phyloP scores from a whole-genome alignment of 768 basidiomycete species.

The Rhodotorula graminis region DNA sequence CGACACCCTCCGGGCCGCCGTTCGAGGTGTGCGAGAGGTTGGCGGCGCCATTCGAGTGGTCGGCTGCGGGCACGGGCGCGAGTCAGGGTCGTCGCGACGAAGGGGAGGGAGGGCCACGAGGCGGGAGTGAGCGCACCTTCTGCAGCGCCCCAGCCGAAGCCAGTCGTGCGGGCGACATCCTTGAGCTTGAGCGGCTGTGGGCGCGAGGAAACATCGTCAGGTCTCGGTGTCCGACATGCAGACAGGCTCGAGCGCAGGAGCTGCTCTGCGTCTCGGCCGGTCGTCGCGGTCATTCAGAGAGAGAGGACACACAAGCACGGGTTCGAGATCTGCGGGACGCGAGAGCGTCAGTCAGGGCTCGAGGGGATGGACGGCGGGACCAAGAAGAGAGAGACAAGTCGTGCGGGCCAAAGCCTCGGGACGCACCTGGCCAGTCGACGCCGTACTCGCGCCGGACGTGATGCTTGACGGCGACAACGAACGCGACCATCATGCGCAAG shows the following conservation, averaged over 20 bases:
- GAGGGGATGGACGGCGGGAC: no score
- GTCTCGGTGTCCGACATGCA: no score
- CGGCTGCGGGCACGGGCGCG: neutral
- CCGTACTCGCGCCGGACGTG: constrained; percentile 41
- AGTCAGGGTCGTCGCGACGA: no score
- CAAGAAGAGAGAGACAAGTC: neutral
- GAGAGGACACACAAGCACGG: constrained; percentile 14
- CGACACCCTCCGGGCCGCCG: neutral
- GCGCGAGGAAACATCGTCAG: neutral
- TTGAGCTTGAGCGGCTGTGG: constrained; percentile 10
- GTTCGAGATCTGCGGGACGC: constrained; percentile 14
- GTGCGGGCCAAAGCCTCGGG: accelerated
- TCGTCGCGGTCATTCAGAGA: no score
- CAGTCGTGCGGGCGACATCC: neutral
- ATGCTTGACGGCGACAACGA: constrained; percentile 39
- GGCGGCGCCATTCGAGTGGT: no score
- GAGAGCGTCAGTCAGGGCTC: neutral
- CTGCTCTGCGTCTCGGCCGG: no score
- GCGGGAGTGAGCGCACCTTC: neutral
- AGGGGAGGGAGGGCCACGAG: neutral
- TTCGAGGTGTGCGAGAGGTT: neutral
- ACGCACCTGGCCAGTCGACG: constrained; percentile 25
- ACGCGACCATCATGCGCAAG: constrained; percentile 36
- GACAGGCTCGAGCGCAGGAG: no score
- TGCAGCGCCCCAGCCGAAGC: constrained; percentile 11